A percentile compares a stretch with the other conserved stretches of the same genome.
phyloP scores from a whole-genome alignment of 2,329 filamentous ascomycete genomes.

The Cytospora chrysosperma region DNA sequence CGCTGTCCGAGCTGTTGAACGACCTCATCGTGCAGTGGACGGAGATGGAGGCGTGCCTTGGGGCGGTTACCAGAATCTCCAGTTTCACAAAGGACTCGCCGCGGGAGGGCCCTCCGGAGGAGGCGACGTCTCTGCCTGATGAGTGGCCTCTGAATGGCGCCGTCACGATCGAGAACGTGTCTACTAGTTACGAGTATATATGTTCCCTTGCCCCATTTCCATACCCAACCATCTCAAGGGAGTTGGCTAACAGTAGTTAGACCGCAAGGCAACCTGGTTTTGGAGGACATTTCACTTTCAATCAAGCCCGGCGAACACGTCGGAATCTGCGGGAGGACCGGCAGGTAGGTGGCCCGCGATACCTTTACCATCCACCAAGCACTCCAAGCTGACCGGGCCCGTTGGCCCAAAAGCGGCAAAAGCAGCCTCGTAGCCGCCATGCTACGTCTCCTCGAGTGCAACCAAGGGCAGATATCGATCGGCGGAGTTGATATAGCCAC shows the following conservation, averaged over 20 bases:
- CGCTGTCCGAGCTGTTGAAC: constrained; percentile 11
- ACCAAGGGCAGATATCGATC: constrained; percentile 39
- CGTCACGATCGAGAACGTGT: neutral
- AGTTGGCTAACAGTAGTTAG: neutral
- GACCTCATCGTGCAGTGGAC: constrained; percentile 24
- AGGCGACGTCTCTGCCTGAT: neutral
- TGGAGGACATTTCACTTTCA: constrained; percentile 40
- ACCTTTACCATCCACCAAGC: too few species aligned
- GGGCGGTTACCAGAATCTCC: constrained; percentile 19
- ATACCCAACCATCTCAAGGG: neutral
- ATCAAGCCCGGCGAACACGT: constrained; percentile 45
- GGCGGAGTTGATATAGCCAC: constrained; percentile 42
- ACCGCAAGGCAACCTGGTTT: neutral
- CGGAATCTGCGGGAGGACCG: constrained; percentile 50
- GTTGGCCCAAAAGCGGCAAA: constrained; percentile 41
- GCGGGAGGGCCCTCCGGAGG: neutral
- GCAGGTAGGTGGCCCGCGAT: neutral
- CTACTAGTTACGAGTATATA: neutral
- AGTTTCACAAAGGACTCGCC: neutral
- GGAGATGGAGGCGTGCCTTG: constrained; percentile 22
- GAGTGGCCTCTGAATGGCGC: neutral
- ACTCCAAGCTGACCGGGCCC: too few species aligned
- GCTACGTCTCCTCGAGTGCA: constrained; percentile 45
- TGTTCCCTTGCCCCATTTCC: neutral
- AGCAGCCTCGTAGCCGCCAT: constrained; percentile 44